Evolutionary conservation across 768 basidiomycete genomes (phyloP).

Genomic region (Macrolepiota albuminosa): DNA sequence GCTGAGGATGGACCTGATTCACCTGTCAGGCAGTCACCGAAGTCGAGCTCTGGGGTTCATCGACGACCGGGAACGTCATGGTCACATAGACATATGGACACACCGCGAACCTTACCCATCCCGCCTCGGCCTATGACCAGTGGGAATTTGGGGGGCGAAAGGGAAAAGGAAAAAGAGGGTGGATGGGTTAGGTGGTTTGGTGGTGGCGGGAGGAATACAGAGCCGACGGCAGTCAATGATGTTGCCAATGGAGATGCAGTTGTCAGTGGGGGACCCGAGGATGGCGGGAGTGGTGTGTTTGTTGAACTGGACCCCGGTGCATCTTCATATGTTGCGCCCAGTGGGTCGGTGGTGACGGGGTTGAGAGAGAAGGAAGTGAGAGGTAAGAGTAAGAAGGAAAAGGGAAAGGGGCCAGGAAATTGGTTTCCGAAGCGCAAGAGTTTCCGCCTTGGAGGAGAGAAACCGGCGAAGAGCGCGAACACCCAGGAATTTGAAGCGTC

Average conservation of each 20-base stretch:
- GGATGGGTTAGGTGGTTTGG: slow-evolving; percentile 11
- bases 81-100: background rate
- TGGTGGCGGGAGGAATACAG: background rate
- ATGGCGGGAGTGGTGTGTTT: background rate
- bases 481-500: background rate
- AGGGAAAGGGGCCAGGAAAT: slow-evolving; percentile 21
- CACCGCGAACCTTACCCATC: background rate
- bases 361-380: slow-evolving; percentile 21
- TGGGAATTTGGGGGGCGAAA: background rate
- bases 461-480: slow-evolving; percentile 14
- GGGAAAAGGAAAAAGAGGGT: slow-evolving; percentile 5
- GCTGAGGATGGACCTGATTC: background rate
- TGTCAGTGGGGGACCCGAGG: background rate
- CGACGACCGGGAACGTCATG: slow-evolving; percentile 4
- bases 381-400: slow-evolving; percentile 20
- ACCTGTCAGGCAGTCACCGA: background rate
- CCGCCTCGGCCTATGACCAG: slow-evolving; percentile 10
- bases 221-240: slow-evolving; percentile 3
- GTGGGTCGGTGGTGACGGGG: background rate
- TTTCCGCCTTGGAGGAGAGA: slow-evolving; percentile 33
- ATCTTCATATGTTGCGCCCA: slow-evolving; percentile 13
- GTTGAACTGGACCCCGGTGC: slow-evolving; percentile 9
- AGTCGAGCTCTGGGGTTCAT: background rate
- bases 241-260: background rate
- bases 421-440: slow-evolving; percentile 57